Percentiles rank a stretch among this genome's conserved stretches.
phyloP scores from a whole-genome alignment of 2,329 filamentous ascomycete species.

The Cadophora luteo-olivacea region DNA sequence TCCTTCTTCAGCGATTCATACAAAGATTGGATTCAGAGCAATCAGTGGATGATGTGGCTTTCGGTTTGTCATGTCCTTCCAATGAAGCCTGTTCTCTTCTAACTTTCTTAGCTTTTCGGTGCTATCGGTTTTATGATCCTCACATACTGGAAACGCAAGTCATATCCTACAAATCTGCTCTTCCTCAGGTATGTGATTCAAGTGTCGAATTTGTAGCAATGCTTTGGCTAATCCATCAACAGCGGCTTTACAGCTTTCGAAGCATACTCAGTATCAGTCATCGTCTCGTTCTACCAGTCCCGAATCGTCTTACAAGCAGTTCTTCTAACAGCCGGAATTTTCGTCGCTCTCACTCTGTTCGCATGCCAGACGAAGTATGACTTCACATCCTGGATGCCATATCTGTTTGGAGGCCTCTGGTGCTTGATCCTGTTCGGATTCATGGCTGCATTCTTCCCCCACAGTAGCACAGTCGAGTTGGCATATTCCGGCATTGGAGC shows the following conservation, averaged over 20 bases:
- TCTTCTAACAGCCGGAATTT: slow-evolving; percentile 84
- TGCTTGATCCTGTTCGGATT: slow-evolving; percentile 90
- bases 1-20: slow-evolving; percentile 86
- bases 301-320: slow-evolving; percentile 89
- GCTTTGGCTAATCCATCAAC: background rate
- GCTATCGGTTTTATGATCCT: slow-evolving; percentile 84
- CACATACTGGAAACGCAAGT: slow-evolving; percentile 95
- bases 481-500: slow-evolving; percentile 83
- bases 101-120: slow-evolving; percentile 67
- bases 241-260: slow-evolving; percentile 87
- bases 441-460: slow-evolving; percentile 88
- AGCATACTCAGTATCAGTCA: slow-evolving; percentile 90
- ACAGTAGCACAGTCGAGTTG: slow-evolving; percentile 81
- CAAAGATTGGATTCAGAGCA: slow-evolving; percentile 83
- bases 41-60: slow-evolving; percentile 84
- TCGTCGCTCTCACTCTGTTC: slow-evolving; percentile 81
- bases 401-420: slow-evolving; percentile 91
- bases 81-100: background rate
- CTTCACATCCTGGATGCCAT: slow-evolving; percentile 97
- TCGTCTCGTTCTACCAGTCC: slow-evolving; percentile 88
- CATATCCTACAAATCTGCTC: slow-evolving; percentile 91
- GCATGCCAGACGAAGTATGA: slow-evolving; percentile 98
- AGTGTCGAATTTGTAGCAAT: background rate
- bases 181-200: slow-evolving; percentile 65
- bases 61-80: slow-evolving; percentile 59